phyloP scores from a whole-genome alignment of 2,329 filamentous ascomycete genomes.

The Arthrobotrys sinensis region DNA sequence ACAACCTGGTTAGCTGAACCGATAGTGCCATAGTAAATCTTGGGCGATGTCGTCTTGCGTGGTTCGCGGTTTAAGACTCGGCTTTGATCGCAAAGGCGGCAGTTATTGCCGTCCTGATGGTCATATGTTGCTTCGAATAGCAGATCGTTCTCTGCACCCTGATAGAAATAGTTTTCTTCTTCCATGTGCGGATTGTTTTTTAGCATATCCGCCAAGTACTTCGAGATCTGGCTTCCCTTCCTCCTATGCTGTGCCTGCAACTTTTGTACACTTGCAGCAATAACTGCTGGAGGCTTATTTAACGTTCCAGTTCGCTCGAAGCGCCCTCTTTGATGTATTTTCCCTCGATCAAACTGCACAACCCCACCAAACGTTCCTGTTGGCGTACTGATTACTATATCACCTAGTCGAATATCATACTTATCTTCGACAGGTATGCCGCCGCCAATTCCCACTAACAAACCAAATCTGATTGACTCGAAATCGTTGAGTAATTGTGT shows the following conservation, averaged over 20 bases:
- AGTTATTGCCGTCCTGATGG: slow-evolving; percentile 9
- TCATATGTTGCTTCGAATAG: slow-evolving; percentile 9
- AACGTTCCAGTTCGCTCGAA: slow-evolving; percentile 39
- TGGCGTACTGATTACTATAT: slow-evolving; percentile 36
- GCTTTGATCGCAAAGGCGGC: not conserved
- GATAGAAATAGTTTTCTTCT: slow-evolving; percentile 26
- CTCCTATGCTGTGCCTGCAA: slow-evolving; percentile 24
- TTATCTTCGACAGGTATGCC: slow-evolving; percentile 18
- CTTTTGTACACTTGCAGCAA: slow-evolving; percentile 19
- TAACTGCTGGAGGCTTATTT: slow-evolving; percentile 35
- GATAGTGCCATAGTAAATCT: slow-evolving; percentile 39
- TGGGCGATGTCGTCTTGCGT: not conserved
- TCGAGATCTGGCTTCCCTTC: slow-evolving; percentile 13
- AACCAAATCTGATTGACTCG: slow-evolving; percentile 23
- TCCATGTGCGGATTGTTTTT: not conserved
- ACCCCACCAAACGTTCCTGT: slow-evolving; percentile 29
- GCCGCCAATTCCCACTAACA: slow-evolving; percentile 28
- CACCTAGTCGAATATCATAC: slow-evolving; percentile 24
- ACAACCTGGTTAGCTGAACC: slow-evolving; percentile 32
- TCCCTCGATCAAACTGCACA: slow-evolving; percentile 38
- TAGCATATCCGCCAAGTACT: slow-evolving; percentile 27
- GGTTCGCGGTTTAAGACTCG: not conserved
- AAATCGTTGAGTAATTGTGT: slow-evolving; percentile 42
- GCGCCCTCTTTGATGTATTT: not conserved
- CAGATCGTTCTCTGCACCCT: slow-evolving; percentile 31